These are phyloP conservation scores for Calonectria montana DNA, from an alignment of 2,329 filamentous ascomycete species.

Conservation along the genomic window DNA sequence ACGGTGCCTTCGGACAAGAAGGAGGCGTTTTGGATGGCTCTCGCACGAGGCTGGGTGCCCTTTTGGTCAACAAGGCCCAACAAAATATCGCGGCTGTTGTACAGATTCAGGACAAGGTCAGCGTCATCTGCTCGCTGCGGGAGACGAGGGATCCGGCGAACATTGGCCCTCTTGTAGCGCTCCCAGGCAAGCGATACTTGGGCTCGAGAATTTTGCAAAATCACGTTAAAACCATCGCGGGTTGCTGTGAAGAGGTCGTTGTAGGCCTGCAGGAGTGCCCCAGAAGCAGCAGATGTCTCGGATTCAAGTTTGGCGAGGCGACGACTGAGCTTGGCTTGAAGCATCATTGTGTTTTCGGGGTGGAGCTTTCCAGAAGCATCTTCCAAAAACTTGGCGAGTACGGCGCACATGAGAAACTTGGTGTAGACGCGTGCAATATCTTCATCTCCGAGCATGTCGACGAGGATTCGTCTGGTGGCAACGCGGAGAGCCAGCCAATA, in stretches of 20 bases:
- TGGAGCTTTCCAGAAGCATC: conserved; percentile 41
- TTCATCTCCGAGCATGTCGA: conserved; percentile 46
- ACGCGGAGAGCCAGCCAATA: conserved; percentile 74
- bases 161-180: conserved; percentile 32
- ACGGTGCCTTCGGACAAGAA: conserved; percentile 21
- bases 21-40: conserved; percentile 14
- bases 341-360: conserved; percentile 34
- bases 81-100: conserved; percentile 31
- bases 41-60: conserved; percentile 6
- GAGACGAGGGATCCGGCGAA: conserved; percentile 34
- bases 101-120: conserved; percentile 33
- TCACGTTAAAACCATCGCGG: conserved; percentile 26
- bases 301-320: conserved; percentile 40
- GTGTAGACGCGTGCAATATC: conserved; percentile 55
- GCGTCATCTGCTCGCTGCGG: conserved; percentile 28
- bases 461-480: conserved; percentile 64
- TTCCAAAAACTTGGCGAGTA: conserved; percentile 60
- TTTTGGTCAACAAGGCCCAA: conserved; percentile 22
- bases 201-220: conserved; percentile 21
- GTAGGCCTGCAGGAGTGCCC: conserved; percentile 18
- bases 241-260: not conserved
- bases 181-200: conserved; percentile 35
- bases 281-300: conserved; percentile 19
- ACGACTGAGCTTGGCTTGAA: conserved; percentile 41
- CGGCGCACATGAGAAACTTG: conserved; percentile 65